Conservation (phyloP, 2,329 filamentous ascomycete genomes). For the Aspergillus candidus region DNA sequence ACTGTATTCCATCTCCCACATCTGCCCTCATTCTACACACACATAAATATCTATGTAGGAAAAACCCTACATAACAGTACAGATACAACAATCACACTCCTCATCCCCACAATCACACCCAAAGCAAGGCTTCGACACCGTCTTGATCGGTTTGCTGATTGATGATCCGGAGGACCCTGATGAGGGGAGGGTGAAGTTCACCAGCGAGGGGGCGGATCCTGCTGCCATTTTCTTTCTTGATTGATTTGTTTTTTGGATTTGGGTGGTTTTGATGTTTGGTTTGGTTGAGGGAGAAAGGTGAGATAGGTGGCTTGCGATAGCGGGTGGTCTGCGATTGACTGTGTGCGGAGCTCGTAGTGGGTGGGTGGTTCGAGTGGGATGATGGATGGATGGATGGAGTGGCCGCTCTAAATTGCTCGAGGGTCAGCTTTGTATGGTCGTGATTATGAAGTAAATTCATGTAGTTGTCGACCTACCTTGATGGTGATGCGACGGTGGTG, state of each 20-base stretch:
- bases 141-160: constrained; percentile 34
- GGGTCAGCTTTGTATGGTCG: too few species aligned
- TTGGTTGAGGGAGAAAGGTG: too few species aligned
- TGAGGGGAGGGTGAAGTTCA: constrained; percentile 32
- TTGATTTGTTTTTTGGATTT: not conserved
- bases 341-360: too few species aligned
- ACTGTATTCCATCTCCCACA: not conserved
- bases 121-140: constrained; percentile 36
- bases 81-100: constrained; percentile 38
- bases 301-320: too few species aligned
- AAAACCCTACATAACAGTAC: constrained; percentile 33
- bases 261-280: not conserved
- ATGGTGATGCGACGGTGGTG: too few species aligned
- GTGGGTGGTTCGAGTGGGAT: too few species aligned
- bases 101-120: constrained; percentile 38
- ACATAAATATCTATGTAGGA: not conserved
- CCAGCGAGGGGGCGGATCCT: constrained; percentile 19
- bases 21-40: not conserved
- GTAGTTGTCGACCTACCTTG: too few species aligned
- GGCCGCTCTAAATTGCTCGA: too few species aligned
- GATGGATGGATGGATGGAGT: too few species aligned
- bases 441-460: too few species aligned
- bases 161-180: constrained; percentile 29
- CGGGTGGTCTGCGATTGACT: too few species aligned
- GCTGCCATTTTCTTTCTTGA: constrained; percentile 15